Conservation (phyloP, 768 basidiomycete species). For the Mycena amicta region DNA sequence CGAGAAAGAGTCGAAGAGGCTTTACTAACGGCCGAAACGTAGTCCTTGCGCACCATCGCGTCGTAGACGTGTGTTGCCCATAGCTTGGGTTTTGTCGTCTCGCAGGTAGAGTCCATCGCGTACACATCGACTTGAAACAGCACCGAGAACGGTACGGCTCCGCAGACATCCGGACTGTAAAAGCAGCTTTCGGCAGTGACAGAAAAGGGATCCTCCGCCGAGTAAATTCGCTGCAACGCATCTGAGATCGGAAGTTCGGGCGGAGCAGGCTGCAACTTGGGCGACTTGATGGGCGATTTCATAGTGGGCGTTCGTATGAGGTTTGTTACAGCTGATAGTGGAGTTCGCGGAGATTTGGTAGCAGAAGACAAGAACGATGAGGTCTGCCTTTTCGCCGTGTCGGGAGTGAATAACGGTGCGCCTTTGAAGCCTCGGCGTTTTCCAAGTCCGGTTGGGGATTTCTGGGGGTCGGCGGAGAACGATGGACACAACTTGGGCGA, state of each 20-base stretch:
- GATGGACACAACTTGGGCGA: slow-evolving; percentile 2
- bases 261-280: slow-evolving; percentile 4
- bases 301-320: slow-evolving; percentile 28
- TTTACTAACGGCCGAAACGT: no score
- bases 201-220: slow-evolving; percentile 13
- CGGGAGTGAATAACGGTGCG: slow-evolving; percentile 26
- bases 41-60: slow-evolving; percentile 20
- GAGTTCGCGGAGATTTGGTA: slow-evolving; percentile 25
- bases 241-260: slow-evolving; percentile 11
- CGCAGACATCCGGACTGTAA: slow-evolving; percentile 9
- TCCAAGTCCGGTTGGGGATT: slow-evolving; percentile 24
- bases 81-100: slow-evolving; percentile 7
- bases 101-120: slow-evolving; percentile 12
- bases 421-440: slow-evolving; percentile 37
- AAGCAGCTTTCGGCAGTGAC: slow-evolving; percentile 7
- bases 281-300: slow-evolving; percentile 17
- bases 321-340: slow-evolving; percentile 27
- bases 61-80: slow-evolving; percentile 18
- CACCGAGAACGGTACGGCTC: not conserved
- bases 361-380: slow-evolving; percentile 26
- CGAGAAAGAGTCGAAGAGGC: no score
- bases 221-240: slow-evolving; percentile 15
- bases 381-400: slow-evolving; percentile 14
- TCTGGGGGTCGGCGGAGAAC: slow-evolving; percentile 6
- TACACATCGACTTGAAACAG: not conserved